Conservation (phyloP, 805 yeast genomes). For the Wickerhamomyces pijperi region DNA sequence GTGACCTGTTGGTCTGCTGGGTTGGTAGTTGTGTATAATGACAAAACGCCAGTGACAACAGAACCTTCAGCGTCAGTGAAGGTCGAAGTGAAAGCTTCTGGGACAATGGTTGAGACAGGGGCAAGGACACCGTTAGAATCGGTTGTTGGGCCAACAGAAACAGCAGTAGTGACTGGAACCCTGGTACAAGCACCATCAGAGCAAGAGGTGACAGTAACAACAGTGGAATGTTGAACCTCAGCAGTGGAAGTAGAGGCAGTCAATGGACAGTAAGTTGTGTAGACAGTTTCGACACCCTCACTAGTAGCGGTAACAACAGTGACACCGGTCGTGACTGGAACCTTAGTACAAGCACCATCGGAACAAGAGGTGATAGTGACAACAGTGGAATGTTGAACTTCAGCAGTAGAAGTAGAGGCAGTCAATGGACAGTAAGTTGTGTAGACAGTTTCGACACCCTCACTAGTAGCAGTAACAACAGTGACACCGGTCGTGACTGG, state of each 20-base stretch:
- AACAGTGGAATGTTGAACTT: neutral
- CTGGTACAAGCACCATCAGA: conserved; percentile 1
- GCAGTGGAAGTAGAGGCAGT: neutral
- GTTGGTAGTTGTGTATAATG: too few relatives aligned
- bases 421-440: neutral
- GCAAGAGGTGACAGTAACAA: conserved; percentile 1
- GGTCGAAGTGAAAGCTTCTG: too few relatives aligned
- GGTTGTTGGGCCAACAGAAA: conserved; percentile 4
- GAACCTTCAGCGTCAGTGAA: too few relatives aligned
- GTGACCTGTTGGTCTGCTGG: too few relatives aligned
- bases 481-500: neutral
- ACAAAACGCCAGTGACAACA: too few relatives aligned
- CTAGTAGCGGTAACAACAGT: neutral
- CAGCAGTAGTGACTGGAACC: conserved; percentile 6
- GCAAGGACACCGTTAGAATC: too few relatives aligned
- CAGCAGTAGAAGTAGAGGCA: neutral
- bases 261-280: neutral
- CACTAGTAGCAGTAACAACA: neutral
- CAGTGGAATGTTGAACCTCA: neutral
- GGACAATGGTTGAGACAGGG: too few relatives aligned
- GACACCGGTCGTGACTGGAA: neutral
- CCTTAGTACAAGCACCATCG: neutral
- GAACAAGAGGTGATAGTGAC: neutral
- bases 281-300: neutral
- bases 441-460: neutral